A percentile compares a stretch with the other conserved stretches of the same genome.
Conservation (phyloP, 805 yeast genomes). For the Candida sithepensis region DNA sequence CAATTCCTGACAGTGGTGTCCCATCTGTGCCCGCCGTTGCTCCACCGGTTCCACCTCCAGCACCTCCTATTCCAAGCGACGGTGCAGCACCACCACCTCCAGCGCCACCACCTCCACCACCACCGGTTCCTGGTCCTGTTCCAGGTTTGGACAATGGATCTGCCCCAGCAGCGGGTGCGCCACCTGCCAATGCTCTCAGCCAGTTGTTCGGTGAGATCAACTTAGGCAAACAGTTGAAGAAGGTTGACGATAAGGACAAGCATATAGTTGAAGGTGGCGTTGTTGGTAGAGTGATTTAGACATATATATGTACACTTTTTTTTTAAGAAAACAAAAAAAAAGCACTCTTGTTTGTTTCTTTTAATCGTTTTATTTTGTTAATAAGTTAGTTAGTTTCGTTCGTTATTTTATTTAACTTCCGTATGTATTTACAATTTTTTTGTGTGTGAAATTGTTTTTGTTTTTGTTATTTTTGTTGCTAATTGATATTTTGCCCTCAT, state of each 20-base stretch:
- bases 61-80: slow-evolving; percentile 17
- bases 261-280: slow-evolving; percentile 42
- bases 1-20: slow-evolving; percentile 23
- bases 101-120: slow-evolving; percentile 37
- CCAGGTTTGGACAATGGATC: slow-evolving; percentile 34
- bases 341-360: not conserved
- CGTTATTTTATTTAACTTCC: not conserved
- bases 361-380: not conserved
- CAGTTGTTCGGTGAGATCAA: slow-evolving; percentile 54
- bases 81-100: slow-evolving; percentile 33
- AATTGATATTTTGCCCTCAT: not conserved
- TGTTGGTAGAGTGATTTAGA: slow-evolving; percentile 48
- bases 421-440: not conserved
- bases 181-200: slow-evolving; percentile 29
- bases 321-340: not conserved
- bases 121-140: slow-evolving; percentile 31
- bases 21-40: slow-evolving; percentile 25
- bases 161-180: slow-evolving; percentile 29
- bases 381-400: not conserved
- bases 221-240: slow-evolving; percentile 48
- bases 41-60: slow-evolving; percentile 17
- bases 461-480: not conserved
- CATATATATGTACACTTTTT: not conserved
- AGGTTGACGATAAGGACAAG: slow-evolving; percentile 46
- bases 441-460: not conserved